phyloP scores from a whole-genome alignment of 768 basidiomycete species.

The Trametes sanguinea region DNA sequence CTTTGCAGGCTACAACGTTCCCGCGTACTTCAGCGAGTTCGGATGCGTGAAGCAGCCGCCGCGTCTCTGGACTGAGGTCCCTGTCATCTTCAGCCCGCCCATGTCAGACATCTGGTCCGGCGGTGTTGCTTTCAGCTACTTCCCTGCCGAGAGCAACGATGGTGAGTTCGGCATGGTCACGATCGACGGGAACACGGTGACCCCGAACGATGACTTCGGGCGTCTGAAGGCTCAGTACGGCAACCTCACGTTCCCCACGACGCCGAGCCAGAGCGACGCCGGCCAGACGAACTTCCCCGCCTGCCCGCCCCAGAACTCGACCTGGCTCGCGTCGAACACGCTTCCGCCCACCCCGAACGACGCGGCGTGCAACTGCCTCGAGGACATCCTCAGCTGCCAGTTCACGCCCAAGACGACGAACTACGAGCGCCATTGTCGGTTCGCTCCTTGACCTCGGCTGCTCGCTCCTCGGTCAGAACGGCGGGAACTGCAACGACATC shows the following conservation, averaged over 20 bases:
- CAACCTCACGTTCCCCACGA: conserved; percentile 57
- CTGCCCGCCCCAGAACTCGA: conserved; percentile 66
- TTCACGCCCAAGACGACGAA: conserved; percentile 68
- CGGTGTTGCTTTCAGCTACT: conserved; percentile 87
- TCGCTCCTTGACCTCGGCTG: conserved; percentile 69
- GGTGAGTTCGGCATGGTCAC: conserved; percentile 88
- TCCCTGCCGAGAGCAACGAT: conserved; percentile 71
- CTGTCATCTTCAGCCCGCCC: conserved; percentile 65
- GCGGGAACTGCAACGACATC: conserved; percentile 68
- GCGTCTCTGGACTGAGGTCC: conserved; percentile 80
- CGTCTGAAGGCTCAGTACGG: conserved; percentile 64
- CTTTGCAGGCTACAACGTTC: conserved; percentile 69
- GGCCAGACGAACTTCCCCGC: conserved; percentile 48
- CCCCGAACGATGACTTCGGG: conserved; percentile 66
- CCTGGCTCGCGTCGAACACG: conserved; percentile 62
- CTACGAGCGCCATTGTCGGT: conserved; percentile 60
- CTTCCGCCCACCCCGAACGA: conserved; percentile 86
- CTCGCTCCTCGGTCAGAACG: conserved; percentile 58
- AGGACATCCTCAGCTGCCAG: conserved; percentile 66
- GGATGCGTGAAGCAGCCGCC: conserved; percentile 67
- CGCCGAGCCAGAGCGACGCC: conserved; percentile 59
- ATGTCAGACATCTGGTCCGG: conserved; percentile 87
- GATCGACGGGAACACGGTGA: conserved; percentile 71
- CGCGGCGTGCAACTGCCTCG: conserved; percentile 76
- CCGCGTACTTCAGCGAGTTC: conserved; percentile 90